Percentiles rank a stretch among this genome's conserved stretches.
These are phyloP conservation scores for Volvox reticuliferus DNA, from an alignment of 139 green algal species.

Conservation along the genomic window DNA sequence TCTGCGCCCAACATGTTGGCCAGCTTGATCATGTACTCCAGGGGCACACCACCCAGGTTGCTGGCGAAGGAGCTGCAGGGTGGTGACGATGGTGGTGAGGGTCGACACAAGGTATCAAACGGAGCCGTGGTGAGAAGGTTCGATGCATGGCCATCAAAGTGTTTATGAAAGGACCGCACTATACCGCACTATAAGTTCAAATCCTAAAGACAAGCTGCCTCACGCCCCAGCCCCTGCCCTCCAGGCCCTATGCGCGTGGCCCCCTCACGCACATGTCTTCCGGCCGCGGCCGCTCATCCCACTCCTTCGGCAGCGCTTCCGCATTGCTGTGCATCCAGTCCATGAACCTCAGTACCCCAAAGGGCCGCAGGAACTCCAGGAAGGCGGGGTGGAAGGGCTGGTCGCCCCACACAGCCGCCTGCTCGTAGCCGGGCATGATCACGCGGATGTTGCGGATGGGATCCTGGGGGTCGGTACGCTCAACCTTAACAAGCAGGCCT, in stretches of 20 bases:
- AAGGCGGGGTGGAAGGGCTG: conserved; percentile 51
- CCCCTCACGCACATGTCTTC: conserved; percentile 8
- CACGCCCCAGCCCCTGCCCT: no score
- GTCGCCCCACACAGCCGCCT: not conserved
- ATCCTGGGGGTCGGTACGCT: conserved; percentile 56
- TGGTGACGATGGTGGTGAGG: not conserved
- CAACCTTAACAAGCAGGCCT: conserved; percentile 33
- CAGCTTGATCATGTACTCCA: conserved; percentile 54
- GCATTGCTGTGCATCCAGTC: conserved; percentile 52
- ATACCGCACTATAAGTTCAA: no score
- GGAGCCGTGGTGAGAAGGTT: no score
- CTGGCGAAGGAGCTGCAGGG: conserved; percentile 44
- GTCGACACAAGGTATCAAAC: no score
- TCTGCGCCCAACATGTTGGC: conserved; percentile 50
- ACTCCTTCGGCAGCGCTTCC: not conserved
- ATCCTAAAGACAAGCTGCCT: no score
- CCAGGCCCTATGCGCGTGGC: not conserved
- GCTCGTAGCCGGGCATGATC: conserved; percentile 52
- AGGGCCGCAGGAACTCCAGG: conserved; percentile 43
- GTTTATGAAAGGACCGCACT: no score
- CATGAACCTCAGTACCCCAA: conserved; percentile 53
- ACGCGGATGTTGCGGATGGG: conserved; percentile 59
- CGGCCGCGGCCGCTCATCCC: conserved; percentile 17
- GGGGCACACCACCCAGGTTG: conserved; percentile 37
- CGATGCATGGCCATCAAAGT: no score